Base-by-base conservation (phyloP, 495 filamentous ascomycete species). In the Aspergillus baeticus region DNA sequence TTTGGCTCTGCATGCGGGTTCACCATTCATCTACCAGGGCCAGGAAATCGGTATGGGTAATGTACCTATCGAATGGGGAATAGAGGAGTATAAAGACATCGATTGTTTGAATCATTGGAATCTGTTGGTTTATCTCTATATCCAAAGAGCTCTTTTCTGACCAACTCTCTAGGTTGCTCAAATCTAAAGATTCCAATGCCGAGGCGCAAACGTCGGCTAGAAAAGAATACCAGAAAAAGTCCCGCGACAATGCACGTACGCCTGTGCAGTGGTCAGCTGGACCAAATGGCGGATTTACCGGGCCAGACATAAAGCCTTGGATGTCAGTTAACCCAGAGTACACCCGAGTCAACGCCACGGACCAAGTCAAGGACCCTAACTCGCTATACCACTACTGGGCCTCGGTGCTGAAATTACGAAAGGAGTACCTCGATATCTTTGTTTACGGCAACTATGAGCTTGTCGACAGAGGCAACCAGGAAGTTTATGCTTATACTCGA, bases 21-120 rank as follows among this genome's bases (percentile, higher is more conserved):
- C 88, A 0, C 74, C 87, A 1, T 92, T 88, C 63, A 63, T 91
- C 5, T 91, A 88, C 58, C 87, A 92, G 60, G 89, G 89, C 8
- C 86, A 92, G 61, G 88, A 92, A 59, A 69, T 92, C 14, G 89
- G 87, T 1, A 90, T 90, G 84, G 76, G 79, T 31, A 91, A 92
- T 63, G 79, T 88, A 21, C 87, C 89, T 0, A 56, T 63, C 3
- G 60, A 73, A 15, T 91, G 87, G 88, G 71, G 66, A 0, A 84
- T 89, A 21, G 79, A 82, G 13, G 81, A 89, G 51, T 91, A 87
- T 68, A 83, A 85, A 59, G 89, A 92, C 60, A 78, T 90, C 48
- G 88, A 89, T 59, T 82, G 81, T 29, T 64, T 84, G 4, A 87
- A 85, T 59, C 86, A 86, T 49, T 88, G 83, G 79, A 64, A 78